Percentiles rank a stretch among this genome's conserved stretches.
Evolutionary conservation across 139 green algal genomes (phyloP).

Genomic region (Haematococcus sp.): DNA sequence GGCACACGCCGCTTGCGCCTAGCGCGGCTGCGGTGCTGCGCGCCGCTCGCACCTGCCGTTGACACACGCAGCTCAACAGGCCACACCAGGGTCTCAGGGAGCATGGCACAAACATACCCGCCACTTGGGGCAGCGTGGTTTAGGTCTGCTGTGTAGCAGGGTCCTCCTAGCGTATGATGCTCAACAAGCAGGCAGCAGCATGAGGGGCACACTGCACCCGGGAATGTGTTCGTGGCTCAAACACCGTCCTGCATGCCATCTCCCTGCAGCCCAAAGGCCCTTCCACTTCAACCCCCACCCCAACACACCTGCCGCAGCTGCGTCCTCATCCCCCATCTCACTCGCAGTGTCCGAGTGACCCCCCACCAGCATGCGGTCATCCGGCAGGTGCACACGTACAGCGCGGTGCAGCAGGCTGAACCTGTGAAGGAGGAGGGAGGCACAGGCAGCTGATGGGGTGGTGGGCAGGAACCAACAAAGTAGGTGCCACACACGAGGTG

Average conservation of each 20-base stretch:
- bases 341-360: neutral
- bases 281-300: too few species aligned
- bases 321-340: neutral
- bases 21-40: neutral
- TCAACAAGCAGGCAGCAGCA: neutral
- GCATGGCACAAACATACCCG: neutral
- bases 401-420: conserved; percentile 14
- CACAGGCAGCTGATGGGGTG: too few species aligned
- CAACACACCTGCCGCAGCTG: too few species aligned
- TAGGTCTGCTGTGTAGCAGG: neutral
- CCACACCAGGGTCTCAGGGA: neutral
- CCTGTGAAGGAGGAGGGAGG: neutral
- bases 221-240: too few species aligned
- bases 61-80: too few species aligned
- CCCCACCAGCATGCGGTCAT: conserved; percentile 15
- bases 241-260: too few species aligned
- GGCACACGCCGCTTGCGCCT: neutral
- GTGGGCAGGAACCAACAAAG: too few species aligned
- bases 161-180: neutral
- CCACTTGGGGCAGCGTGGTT: neutral
- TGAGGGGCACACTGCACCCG: neutral
- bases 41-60: neutral
- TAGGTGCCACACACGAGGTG: too few species aligned
- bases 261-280: too few species aligned
- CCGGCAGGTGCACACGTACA: conserved; percentile 4